Conservation (phyloP, 192 early-diverging fungal genomes). For the Diversispora eburnea region DNA sequence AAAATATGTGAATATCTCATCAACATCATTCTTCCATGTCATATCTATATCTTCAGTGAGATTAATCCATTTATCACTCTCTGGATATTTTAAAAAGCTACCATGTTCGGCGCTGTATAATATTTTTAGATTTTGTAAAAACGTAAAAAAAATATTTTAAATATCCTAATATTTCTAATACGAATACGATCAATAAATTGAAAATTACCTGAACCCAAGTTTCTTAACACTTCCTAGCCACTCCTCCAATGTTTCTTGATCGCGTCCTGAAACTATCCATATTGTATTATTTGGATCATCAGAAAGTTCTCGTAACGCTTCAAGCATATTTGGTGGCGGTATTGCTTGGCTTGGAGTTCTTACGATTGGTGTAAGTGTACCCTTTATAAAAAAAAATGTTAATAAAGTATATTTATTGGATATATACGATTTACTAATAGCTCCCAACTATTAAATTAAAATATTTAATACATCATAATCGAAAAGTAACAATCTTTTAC, state of each 20-base stretch:
- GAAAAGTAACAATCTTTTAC: slow-evolving; percentile 83
- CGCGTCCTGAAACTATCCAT: slow-evolving; percentile 91
- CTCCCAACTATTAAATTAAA: not conserved
- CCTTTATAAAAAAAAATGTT: slow-evolving; percentile 45
- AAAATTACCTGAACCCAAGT: slow-evolving; percentile 56
- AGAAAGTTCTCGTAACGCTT: slow-evolving; percentile 61
- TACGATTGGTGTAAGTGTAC: slow-evolving; percentile 88
- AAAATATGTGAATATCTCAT: slow-evolving; percentile 91
- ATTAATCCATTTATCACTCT: slow-evolving; percentile 70
- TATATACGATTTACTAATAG: not conserved
- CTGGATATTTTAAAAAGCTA: slow-evolving; percentile 83
- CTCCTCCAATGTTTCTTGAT: slow-evolving; percentile 75
- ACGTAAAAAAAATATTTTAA: no score
- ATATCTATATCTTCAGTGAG: slow-evolving; percentile 73
- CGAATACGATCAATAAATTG: not conserved
- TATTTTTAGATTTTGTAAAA: not conserved
- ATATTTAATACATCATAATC: slow-evolving; percentile 77
- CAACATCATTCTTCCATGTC: slow-evolving; percentile 91
- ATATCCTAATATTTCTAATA: no score
- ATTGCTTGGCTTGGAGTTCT: slow-evolving; percentile 78
- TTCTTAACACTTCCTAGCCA: slow-evolving; percentile 77
- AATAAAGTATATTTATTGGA: not conserved
- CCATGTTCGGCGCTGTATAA: slow-evolving; percentile 86
- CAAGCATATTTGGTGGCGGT: slow-evolving; percentile 80
- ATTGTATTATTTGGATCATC: slow-evolving; percentile 79